A percentile compares a stretch with the other conserved stretches of the same genome.
phyloP scores from a whole-genome alignment of 129 eudicot genomes.

The Lactuca saligna region DNA sequence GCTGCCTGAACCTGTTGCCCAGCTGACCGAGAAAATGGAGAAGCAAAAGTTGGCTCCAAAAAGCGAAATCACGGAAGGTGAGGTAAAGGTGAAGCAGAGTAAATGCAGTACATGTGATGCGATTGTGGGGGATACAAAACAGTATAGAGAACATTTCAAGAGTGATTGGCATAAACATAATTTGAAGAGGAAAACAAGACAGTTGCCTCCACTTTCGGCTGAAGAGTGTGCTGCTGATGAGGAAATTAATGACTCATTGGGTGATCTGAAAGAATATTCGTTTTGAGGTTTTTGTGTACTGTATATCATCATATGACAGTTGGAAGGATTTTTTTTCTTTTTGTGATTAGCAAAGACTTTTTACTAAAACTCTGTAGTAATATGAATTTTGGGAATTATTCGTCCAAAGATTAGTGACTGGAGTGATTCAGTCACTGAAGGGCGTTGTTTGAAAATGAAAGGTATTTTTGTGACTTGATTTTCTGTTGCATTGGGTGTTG shows the following conservation, averaged over 20 bases:
- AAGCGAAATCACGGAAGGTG: slow-evolving; percentile 32
- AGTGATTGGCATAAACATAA: slow-evolving; percentile 97
- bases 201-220: slow-evolving; percentile 75
- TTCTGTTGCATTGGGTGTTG: too few species aligned
- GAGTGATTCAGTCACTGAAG: too few species aligned
- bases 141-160: slow-evolving; percentile 92
- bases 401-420: too few species aligned
- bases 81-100: slow-evolving; percentile 62
- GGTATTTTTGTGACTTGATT: too few species aligned
- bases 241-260: slow-evolving; percentile 56
- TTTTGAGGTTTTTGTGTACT: slow-evolving; percentile 42
- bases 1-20: slow-evolving; percentile 20
- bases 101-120: slow-evolving; percentile 89
- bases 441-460: too few species aligned
- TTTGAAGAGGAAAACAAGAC: slow-evolving; percentile 74
- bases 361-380: too few species aligned
- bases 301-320: background rate
- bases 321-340: too few species aligned
- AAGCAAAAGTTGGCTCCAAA: slow-evolving; percentile 45
- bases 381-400: too few species aligned
- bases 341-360: too few species aligned
- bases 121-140: slow-evolving; percentile 73
- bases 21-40: slow-evolving; percentile 56
- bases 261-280: slow-evolving; percentile 72
- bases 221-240: slow-evolving; percentile 79